A percentile compares a stretch with the other conserved stretches of the same genome.
Conservation (phyloP, 495 filamentous ascomycete genomes). For the Tuber melanosporum region DNA sequence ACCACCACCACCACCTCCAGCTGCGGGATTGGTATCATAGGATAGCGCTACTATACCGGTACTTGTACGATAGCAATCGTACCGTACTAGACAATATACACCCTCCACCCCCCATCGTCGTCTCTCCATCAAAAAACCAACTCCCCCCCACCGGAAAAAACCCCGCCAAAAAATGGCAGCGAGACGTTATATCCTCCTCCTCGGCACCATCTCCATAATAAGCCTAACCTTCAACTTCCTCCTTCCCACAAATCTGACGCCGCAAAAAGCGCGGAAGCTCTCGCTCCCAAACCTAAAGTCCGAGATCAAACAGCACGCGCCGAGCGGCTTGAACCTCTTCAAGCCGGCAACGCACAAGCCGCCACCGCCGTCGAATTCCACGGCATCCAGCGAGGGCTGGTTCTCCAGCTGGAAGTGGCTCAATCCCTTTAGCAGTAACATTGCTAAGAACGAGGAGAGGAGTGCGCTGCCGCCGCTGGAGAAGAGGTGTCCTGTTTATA, state of each 20-base stretch:
- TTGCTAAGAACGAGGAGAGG: constrained; percentile 78
- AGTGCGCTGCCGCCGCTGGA: constrained; percentile 77
- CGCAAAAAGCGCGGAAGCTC: background rate
- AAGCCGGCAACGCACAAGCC: constrained; percentile 67
- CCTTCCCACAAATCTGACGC: background rate
- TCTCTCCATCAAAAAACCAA: background rate
- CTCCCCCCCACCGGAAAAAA: background rate
- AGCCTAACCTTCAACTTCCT: background rate
- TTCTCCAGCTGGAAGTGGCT: constrained; percentile 83
- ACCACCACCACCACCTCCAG: background rate
- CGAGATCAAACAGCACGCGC: constrained; percentile 38
- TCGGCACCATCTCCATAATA: background rate
- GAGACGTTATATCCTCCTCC: constrained; percentile 1
- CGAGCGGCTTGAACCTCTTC: constrained; percentile 50
- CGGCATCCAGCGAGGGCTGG: constrained; percentile 68
- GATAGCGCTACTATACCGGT: background rate
- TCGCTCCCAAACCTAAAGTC: constrained; percentile 30
- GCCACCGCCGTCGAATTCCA: constrained; percentile 66
- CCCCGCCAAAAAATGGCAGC: background rate
- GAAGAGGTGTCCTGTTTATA: constrained; percentile 74
- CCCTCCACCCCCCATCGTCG: background rate
- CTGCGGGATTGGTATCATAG: background rate
- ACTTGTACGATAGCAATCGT: background rate
- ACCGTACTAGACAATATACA: too few species aligned
- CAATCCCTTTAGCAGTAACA: constrained; percentile 76